These are phyloP conservation scores for Alternaria atra DNA, from an alignment of 2,329 filamentous ascomycete species.

Conservation along the genomic window DNA sequence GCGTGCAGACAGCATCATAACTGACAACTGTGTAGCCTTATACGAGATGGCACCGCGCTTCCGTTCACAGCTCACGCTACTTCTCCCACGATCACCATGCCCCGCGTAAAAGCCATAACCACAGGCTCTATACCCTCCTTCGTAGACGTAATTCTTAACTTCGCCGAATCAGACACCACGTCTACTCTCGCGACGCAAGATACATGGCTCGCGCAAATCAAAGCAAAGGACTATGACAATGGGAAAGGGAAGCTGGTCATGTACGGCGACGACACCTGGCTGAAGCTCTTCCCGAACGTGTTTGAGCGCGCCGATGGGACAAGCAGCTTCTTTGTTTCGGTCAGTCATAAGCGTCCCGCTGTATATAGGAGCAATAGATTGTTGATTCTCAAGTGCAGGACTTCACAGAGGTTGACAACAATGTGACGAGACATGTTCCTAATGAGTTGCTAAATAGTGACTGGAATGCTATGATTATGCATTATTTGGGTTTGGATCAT, in stretches of 20 bases:
- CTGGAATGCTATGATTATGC: conserved; percentile 93
- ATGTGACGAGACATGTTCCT: conserved; percentile 90
- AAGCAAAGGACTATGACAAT: conserved; percentile 61
- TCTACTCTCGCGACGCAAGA: conserved; percentile 89
- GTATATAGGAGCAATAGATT: conserved; percentile 46
- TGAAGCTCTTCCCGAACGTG: conserved; percentile 91
- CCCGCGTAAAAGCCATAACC: conserved; percentile 94
- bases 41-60: conserved; percentile 81
- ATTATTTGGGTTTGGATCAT: conserved; percentile 95
- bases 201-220: conserved; percentile 95
- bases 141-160: conserved; percentile 94
- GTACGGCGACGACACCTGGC: conserved; percentile 98
- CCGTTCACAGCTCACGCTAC: conserved; percentile 96
- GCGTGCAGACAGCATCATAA: background rate
- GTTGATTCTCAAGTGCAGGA: conserved; percentile 67
- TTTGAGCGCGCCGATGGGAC: conserved; percentile 92
- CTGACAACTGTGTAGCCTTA: conserved; percentile 67
- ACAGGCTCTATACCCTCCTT: conserved; percentile 99
- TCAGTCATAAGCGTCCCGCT: conserved; percentile 60
- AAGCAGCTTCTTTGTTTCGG: conserved; percentile 96
- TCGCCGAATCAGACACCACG: conserved; percentile 91
- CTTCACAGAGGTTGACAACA: conserved; percentile 96
- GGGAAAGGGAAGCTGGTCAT: conserved; percentile 76
- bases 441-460: conserved; percentile 78
- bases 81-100: conserved; percentile 99